phyloP scores from a whole-genome alignment of 805 yeast genomes.

The Yamadazyma insecticola region DNA sequence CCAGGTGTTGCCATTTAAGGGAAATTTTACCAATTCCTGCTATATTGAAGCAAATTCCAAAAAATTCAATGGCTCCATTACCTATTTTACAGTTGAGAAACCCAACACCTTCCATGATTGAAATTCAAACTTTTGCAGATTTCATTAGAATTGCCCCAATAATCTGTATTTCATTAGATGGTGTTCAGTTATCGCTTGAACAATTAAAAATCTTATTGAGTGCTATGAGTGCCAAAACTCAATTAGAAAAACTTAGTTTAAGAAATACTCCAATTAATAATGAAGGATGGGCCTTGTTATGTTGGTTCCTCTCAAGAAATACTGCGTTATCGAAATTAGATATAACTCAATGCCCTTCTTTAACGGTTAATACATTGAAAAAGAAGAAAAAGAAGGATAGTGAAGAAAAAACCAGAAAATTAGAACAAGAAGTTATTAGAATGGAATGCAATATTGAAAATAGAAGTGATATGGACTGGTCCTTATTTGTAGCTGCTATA shows the following conservation, averaged over 20 bases:
- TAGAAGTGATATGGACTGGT: conserved; percentile 83
- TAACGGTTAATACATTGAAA: conserved; percentile 42
- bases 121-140: conserved; percentile 82
- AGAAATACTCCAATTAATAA: conserved; percentile 71
- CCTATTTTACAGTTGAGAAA: conserved; percentile 69
- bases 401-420: conserved; percentile 11
- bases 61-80: conserved; percentile 71
- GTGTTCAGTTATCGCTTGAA: conserved; percentile 65
- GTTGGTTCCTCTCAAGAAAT: conserved; percentile 69
- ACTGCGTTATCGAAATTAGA: conserved; percentile 56
- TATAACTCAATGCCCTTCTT: conserved; percentile 61
- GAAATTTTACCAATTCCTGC: conserved; percentile 91
- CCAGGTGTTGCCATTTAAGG: conserved; percentile 88
- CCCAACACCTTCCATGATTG: conserved; percentile 88
- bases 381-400: conserved; percentile 21
- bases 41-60: conserved; percentile 66
- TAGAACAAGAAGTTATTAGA: conserved; percentile 24
- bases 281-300: conserved; percentile 74
- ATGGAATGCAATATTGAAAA: conserved; percentile 48
- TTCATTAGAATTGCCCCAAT: conserved; percentile 84
- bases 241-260: conserved; percentile 67
- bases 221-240: conserved; percentile 61
- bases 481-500: conserved; percentile 64
- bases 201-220: conserved; percentile 74
- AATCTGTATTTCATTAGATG: conserved; percentile 70